Evolutionary conservation across 2,329 filamentous ascomycete species (phyloP).

Genomic region (Chaetothyriales sp.): DNA sequence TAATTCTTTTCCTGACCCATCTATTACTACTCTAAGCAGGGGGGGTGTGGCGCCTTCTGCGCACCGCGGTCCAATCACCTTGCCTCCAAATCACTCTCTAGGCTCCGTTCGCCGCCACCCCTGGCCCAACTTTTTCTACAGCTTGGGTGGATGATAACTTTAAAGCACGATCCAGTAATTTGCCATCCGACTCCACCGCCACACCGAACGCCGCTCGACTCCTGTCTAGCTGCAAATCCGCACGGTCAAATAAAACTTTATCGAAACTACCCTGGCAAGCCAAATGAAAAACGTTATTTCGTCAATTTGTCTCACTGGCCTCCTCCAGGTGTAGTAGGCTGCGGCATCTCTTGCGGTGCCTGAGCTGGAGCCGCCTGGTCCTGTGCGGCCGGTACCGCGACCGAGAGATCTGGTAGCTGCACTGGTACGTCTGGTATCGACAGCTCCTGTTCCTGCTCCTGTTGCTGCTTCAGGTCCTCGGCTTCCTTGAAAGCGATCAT

Average conservation of each 20-base stretch:
- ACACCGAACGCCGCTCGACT: neutral
- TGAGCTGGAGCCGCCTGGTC: neutral
- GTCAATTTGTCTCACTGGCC: neutral
- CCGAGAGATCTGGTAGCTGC: neutral
- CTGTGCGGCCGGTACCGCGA: neutral
- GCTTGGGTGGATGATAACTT: neutral
- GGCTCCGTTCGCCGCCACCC: neutral
- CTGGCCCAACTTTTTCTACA: neutral
- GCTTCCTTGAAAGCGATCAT: constrained; percentile 28
- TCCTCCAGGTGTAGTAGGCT: neutral
- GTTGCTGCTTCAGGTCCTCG: neutral
- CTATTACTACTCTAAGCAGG: too few relatives aligned
- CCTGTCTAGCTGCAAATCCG: neutral
- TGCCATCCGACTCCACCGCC: neutral
- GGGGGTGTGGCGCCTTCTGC: too few relatives aligned
- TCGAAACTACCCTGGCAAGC: neutral
- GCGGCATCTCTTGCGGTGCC: neutral
- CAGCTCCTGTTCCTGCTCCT: neutral
- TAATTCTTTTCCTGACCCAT: too few relatives aligned
- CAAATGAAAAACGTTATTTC: neutral
- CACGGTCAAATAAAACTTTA: neutral
- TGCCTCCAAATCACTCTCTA: too few relatives aligned
- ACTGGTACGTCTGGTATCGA: neutral
- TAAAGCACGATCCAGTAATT: neutral
- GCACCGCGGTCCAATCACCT: too few relatives aligned